Evolutionary conservation across 306 rosid species (phyloP), one percentile per base, ranked within the genome.

Genomic region (Albizia julibrissin): DNA sequence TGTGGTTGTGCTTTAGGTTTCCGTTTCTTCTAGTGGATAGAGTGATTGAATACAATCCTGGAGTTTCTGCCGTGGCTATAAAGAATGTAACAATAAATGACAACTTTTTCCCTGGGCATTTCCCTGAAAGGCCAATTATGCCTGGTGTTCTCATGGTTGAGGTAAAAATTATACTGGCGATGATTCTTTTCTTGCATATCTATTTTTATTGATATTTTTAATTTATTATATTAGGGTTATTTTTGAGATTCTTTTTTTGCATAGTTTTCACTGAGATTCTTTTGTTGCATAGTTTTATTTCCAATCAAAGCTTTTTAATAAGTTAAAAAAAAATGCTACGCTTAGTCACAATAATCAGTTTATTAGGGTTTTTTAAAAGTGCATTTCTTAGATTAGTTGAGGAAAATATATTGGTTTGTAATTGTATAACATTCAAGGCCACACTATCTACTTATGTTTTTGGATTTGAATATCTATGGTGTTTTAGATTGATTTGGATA

Each of bases 61-160:
- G 92, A 49, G 87, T 87, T 69, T 89, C 89, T 72, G 89, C 87
- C 6, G 92, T 89, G 15, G 92, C 79, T 22, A 89, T 89, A 33
- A 89, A 89, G 90, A 89, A 89, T 68, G 90, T 89, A 6, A 93
- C 98, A 1, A 95, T 95, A 31, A 95, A 93, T 84, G 99, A 95
- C 61, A 92, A 91, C 83, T 95, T 92, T 80, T 95, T 95, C 82
- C 94, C 97, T n/a, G 99, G 99, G 31, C 99, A 95, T 85, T 95
- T 95, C 75, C 99, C 98, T 0, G 99, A 90, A 76, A 91, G 96
- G 78, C 99, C 99, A 4, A 95, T 93, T 61, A 93, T 95, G 97
- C 98, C 98, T 58, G 97, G 98, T 73, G 98, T 94, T 88, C 97
- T 94, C 69, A 90, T 91, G 94, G 85, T 94, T 83, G 98, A 94